Evolutionary conservation across 1,284 basidiomycete species (phyloP).

Genomic region (Apiotrichum sp.): DNA sequence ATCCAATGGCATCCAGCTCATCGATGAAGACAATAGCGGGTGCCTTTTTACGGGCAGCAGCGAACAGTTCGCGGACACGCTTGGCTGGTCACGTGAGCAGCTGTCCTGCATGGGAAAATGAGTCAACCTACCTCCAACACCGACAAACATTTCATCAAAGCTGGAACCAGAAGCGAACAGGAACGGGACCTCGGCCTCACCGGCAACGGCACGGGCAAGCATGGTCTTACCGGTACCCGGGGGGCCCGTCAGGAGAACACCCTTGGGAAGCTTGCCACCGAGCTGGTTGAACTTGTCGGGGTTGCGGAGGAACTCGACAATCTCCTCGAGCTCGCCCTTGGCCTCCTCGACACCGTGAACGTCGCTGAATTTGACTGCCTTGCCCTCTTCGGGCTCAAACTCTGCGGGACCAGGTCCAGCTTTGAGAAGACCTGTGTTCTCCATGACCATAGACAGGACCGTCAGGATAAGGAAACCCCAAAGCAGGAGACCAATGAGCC

Average conservation of each 20-base stretch:
- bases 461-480: conserved; percentile 58
- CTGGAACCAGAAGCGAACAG: conserved; percentile 64
- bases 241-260: conserved; percentile 79
- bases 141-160: conserved; percentile 86
- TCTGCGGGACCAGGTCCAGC: conserved; percentile 60
- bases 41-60: conserved; percentile 86
- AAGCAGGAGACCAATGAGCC: conserved; percentile 30
- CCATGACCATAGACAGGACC: conserved; percentile 76
- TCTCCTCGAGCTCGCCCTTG: conserved; percentile 84
- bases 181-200: conserved; percentile 79
- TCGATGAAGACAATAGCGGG: conserved; percentile 85
- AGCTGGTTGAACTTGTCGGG: conserved; percentile 79
- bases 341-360: conserved; percentile 93
- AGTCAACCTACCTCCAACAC: conserved; percentile 42
- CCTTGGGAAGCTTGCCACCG: conserved; percentile 86
- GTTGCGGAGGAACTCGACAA: conserved; percentile 85
- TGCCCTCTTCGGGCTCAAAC: conserved; percentile 56
- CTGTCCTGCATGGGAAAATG: not conserved
- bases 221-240: conserved; percentile 94
- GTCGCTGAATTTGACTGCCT: conserved; percentile 79
- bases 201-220: conserved; percentile 90
- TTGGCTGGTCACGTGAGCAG: conserved; percentile 55
- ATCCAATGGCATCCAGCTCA: conserved; percentile 61
- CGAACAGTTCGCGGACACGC: conserved; percentile 91
- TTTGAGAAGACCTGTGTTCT: conserved; percentile 86